These are phyloP conservation scores for Candolleomyces aberdarensis DNA, from an alignment of 768 basidiomycete genomes.

Conservation along the genomic window DNA sequence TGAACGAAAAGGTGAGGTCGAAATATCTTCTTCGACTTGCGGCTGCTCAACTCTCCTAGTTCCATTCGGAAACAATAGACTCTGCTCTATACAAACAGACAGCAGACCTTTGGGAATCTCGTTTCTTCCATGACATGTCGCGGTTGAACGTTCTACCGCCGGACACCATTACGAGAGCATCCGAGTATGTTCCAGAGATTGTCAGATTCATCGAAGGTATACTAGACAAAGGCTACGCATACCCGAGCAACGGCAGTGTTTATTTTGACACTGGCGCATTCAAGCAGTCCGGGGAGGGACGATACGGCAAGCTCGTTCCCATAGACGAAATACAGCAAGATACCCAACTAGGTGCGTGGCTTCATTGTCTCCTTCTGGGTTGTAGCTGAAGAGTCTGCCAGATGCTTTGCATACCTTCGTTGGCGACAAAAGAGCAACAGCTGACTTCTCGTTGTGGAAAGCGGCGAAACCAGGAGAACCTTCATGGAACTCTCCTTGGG, in stretches of 20 bases:
- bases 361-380: constrained; percentile 6
- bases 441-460: constrained; percentile 99
- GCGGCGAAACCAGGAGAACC: constrained; percentile 95
- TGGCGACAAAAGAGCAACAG: constrained; percentile 40
- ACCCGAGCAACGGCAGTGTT: constrained; percentile 69
- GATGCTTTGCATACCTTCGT: constrained; percentile 38
- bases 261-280: constrained; percentile 90
- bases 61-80: constrained; percentile 36
- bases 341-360: not conserved
- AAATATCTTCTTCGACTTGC: not conserved
- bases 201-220: constrained; percentile 85
- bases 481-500: constrained; percentile 96
- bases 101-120: constrained; percentile 83
- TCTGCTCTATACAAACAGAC: constrained; percentile 80
- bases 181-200: constrained; percentile 96
- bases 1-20: constrained; percentile 68
- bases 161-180: constrained; percentile 90
- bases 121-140: constrained; percentile 91
- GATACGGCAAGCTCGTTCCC: constrained; percentile 93
- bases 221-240: constrained; percentile 81
- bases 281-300: constrained; percentile 70
- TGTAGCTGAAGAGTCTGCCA: constrained; percentile 38
- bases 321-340: constrained; percentile 94
- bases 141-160: constrained; percentile 85
- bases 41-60: not conserved